Conservation (phyloP, 2,329 filamentous ascomycete species). For the Colletotrichum magnum region DNA sequence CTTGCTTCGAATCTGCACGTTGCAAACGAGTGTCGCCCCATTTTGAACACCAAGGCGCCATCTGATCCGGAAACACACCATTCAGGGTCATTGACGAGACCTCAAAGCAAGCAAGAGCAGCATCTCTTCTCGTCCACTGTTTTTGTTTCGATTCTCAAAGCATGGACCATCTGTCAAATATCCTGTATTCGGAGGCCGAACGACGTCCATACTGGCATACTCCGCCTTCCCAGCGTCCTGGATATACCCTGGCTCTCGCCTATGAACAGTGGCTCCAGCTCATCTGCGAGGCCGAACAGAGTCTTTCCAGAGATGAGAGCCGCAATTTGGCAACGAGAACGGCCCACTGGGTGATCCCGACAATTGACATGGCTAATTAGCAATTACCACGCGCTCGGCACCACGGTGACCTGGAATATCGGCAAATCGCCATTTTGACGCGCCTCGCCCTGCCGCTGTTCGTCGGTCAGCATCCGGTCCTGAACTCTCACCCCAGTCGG, state of each 20-base stretch:
- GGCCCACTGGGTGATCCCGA: slow-evolving; percentile 9
- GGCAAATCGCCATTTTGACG: not conserved
- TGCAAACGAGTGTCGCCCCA: too few relatives aligned
- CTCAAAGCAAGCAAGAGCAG: too few relatives aligned
- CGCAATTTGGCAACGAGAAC: not conserved
- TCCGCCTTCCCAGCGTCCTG: slow-evolving; percentile 28
- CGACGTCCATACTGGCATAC: not conserved
- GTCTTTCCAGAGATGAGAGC: not conserved
- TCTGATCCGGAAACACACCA: too few relatives aligned
- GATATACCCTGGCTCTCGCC: slow-evolving; percentile 20
- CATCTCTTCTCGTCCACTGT: too few relatives aligned
- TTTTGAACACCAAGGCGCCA: too few relatives aligned
- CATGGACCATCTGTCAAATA: slow-evolving; percentile 28
- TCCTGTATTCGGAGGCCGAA: slow-evolving; percentile 1
- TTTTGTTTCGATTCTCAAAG: slow-evolving; percentile 1
- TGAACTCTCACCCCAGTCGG: not conserved
- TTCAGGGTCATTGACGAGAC: too few relatives aligned
- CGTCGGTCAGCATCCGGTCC: slow-evolving; percentile 18
- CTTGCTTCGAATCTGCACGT: too few relatives aligned
- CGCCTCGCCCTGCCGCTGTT: not conserved
- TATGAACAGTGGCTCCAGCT: slow-evolving; percentile 3
- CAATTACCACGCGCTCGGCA: not conserved
- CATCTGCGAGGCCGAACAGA: slow-evolving; percentile 6
- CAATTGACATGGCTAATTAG: not conserved
- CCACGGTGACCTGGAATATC: not conserved